Percentiles rank a stretch among this genome's conserved stretches.
Evolutionary conservation across 2,329 filamentous ascomycete species (phyloP).

Genomic region (Scedosporium apiospermum): DNA sequence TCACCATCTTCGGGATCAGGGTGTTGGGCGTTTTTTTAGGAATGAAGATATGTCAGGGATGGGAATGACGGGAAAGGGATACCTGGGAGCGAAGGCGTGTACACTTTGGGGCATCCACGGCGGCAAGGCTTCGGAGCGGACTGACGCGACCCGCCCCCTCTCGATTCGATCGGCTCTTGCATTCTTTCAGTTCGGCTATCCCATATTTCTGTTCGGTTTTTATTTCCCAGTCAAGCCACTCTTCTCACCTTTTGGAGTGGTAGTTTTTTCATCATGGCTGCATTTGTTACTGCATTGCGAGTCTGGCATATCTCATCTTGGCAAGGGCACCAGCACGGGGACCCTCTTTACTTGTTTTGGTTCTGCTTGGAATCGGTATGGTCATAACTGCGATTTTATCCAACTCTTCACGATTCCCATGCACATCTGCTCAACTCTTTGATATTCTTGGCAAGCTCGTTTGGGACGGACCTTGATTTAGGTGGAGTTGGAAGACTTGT

Average conservation of each 20-base stretch:
- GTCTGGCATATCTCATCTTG: not conserved
- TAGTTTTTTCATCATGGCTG: constrained; percentile 2
- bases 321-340: constrained; percentile 1
- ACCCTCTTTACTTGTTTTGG: constrained; percentile 3
- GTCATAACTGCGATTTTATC: constrained; percentile 3
- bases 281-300: constrained; percentile 4
- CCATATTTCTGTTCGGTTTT: not conserved
- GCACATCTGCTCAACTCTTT: constrained; percentile 1
- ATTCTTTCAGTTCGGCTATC: not conserved
- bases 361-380: constrained; percentile 3
- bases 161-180: not conserved
- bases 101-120: not conserved
- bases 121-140: not conserved
- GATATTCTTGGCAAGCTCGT: constrained; percentile 1
- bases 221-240: not conserved
- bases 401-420: not conserved
- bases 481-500: constrained; percentile 6
- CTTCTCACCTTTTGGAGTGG: not conserved
- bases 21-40: constrained; percentile 1
- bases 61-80: not conserved
- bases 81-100: not conserved
- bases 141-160: not conserved
- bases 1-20: constrained; percentile 1
- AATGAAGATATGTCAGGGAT: not conserved
- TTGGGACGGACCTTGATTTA: constrained; percentile 1